Evolutionary conservation across 495 filamentous ascomycete species (phyloP).

Genomic region (Tuber borchii): DNA sequence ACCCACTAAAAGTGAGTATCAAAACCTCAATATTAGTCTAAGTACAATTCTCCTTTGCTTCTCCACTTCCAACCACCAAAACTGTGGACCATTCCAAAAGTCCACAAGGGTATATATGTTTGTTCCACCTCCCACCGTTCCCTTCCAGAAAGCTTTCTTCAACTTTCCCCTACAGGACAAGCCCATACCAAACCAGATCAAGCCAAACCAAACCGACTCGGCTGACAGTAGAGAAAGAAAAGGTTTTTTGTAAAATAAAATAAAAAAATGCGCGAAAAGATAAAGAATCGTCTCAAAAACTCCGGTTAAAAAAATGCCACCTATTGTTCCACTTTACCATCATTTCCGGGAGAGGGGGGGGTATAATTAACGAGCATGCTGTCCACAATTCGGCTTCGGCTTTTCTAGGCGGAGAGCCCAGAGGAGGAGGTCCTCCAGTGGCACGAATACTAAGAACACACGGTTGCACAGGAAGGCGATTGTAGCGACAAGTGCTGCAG

Average conservation of each 20-base stretch:
- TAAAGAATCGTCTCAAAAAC: neutral
- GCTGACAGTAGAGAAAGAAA: neutral
- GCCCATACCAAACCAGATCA: neutral
- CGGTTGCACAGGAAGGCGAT: conserved; percentile 56
- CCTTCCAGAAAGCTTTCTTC: neutral
- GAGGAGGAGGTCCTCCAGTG: conserved; percentile 60
- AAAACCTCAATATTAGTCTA: conserved; percentile 4
- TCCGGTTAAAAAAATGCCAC: conserved; percentile 7
- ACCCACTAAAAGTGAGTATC: neutral
- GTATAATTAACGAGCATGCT: neutral
- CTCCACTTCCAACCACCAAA: neutral
- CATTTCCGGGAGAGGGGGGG: neutral
- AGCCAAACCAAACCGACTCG: neutral
- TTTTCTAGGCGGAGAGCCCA: conserved; percentile 59
- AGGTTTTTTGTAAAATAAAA: neutral
- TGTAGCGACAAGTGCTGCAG: conserved; percentile 55
- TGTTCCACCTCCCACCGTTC: neutral
- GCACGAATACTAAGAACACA: conserved; percentile 55
- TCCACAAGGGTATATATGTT: neutral
- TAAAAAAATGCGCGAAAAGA: neutral
- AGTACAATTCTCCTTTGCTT: neutral
- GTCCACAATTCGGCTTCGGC: conserved; percentile 44
- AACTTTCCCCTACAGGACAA: neutral
- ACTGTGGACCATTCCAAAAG: neutral
- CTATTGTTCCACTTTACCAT: neutral